Percentiles rank a stretch among this genome's conserved stretches.
phyloP scores from a whole-genome alignment of 108 stramenopile genomes.

The Epipyxis sp. region DNA sequence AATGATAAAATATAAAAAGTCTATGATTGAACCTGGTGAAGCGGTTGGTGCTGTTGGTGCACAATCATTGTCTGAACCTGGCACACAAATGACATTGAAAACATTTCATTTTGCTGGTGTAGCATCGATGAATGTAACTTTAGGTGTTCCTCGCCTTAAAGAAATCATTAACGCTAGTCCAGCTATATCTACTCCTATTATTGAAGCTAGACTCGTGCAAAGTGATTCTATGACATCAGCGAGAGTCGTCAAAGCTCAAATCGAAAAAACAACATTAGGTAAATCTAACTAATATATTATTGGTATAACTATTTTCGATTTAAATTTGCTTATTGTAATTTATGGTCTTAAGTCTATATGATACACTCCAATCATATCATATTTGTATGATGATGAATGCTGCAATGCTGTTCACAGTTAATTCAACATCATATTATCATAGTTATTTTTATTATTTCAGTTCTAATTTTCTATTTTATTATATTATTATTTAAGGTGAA shows the following conservation, averaged over 20 bases:
- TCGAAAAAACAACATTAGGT: conserved; percentile 94
- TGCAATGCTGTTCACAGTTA: no score
- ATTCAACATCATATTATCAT: no score
- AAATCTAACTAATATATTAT: conserved; percentile 54
- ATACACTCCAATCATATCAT: no score
- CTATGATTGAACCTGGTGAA: conserved; percentile 85
- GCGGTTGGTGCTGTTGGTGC: conserved; percentile 96
- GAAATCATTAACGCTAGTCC: conserved; percentile 99
- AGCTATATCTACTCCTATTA: conserved; percentile 97
- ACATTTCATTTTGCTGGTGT: conserved; percentile 99
- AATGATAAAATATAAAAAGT: conserved; percentile 70
- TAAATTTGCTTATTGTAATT: not conserved
- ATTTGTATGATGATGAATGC: no score
- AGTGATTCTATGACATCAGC: conserved; percentile 70
- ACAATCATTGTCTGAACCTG: conserved; percentile 93
- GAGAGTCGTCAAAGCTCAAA: conserved; percentile 88
- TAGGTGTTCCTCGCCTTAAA: conserved; percentile 95
- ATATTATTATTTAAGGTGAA: no score
- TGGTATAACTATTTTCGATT: not conserved
- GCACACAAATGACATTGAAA: conserved; percentile 75
- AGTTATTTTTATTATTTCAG: no score
- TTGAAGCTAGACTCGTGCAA: conserved; percentile 82
- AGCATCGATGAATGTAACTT: conserved; percentile 98
- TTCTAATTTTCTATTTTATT: no score
- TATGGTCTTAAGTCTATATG: not conserved